phyloP scores from a whole-genome alignment of 2,329 filamentous ascomycete species.

The Aspergillus sp. region DNA sequence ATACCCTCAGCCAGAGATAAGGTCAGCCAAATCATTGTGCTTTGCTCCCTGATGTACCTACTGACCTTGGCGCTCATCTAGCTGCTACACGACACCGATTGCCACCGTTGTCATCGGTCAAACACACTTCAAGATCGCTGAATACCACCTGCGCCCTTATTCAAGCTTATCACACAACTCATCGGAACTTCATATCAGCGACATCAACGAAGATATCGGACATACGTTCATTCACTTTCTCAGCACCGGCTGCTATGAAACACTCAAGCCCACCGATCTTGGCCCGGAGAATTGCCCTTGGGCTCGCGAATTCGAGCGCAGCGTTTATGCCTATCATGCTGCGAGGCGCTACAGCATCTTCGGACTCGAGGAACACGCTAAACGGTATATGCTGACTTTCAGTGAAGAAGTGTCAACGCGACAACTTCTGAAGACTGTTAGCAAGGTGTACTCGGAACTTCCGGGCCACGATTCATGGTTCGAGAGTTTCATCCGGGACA shows the following conservation, averaged over 20 bases:
- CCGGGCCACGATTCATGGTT: background rate
- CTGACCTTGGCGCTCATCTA: background rate
- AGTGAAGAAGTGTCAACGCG: background rate
- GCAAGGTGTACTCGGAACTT: background rate
- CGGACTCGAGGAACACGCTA: background rate
- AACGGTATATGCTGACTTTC: background rate
- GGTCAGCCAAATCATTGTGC: background rate
- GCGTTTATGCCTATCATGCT: background rate
- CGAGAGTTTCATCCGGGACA: background rate
- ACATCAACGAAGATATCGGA: background rate
- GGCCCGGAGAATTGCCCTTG: background rate
- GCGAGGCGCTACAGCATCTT: background rate
- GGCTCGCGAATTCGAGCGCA: background rate
- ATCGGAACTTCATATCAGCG: background rate
- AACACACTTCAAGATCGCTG: background rate
- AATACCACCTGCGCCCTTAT: background rate
- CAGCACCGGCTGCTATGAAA: background rate
- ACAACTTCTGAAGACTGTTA: background rate
- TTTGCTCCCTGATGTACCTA: background rate
- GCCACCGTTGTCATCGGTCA: background rate
- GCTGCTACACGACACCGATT: background rate
- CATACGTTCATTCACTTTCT: background rate
- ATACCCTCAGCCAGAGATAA: background rate
- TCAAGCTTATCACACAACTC: background rate
- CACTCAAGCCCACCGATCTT: background rate